Conservation (phyloP, 805 yeast species). For the Metschnikowia kunwiensis region DNA sequence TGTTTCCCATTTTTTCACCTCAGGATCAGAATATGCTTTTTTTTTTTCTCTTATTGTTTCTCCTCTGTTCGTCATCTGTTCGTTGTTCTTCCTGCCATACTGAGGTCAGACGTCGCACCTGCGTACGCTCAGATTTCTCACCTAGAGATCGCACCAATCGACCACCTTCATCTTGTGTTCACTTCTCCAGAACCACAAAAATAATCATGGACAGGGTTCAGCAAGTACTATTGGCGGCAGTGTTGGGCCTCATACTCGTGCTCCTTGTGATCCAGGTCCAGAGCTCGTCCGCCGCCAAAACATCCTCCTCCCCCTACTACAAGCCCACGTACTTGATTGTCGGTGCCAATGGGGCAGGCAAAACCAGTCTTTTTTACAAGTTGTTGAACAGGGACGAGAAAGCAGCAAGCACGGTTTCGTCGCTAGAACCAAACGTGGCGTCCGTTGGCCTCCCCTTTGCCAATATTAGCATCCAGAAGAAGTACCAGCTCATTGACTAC, state of each 20-base stretch:
- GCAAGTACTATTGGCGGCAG: slow-evolving; percentile 13
- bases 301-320: slow-evolving; percentile 17
- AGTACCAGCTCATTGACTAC: slow-evolving; percentile 60
- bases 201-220: slow-evolving; percentile 19
- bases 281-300: slow-evolving; percentile 1
- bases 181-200: too few relatives aligned
- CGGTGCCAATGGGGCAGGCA: slow-evolving; percentile 67
- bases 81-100: too few relatives aligned
- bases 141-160: too few relatives aligned
- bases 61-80: too few relatives aligned
- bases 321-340: slow-evolving; percentile 59
- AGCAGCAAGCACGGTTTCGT: slow-evolving; percentile 31
- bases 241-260: slow-evolving; percentile 16
- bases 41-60: too few relatives aligned
- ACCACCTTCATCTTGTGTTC: too few relatives aligned
- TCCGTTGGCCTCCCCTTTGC: slow-evolving; percentile 34
- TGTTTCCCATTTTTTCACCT: too few relatives aligned
- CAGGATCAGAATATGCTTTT: too few relatives aligned
- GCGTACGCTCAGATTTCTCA: too few relatives aligned
- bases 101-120: too few relatives aligned
- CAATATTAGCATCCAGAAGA: slow-evolving; percentile 34
- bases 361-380: slow-evolving; percentile 53
- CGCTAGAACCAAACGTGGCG: slow-evolving; percentile 35
- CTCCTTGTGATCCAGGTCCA: slow-evolving; percentile 12
- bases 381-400: slow-evolving; percentile 18